Conservation (phyloP, 2,329 filamentous ascomycete genomes). For the Orbilia ellipsospora region DNA sequence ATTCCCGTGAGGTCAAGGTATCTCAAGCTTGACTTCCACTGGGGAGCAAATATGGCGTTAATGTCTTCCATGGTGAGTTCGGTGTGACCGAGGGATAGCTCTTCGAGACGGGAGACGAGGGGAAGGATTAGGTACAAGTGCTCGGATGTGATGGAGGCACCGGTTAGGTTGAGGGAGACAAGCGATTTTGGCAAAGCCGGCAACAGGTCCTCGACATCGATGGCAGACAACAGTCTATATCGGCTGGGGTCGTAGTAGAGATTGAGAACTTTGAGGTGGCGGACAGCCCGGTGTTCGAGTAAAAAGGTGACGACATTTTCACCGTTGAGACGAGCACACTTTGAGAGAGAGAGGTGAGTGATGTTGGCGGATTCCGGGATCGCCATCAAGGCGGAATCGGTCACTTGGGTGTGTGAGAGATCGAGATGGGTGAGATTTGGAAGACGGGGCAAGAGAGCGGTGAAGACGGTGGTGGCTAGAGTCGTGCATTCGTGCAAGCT, state of each 20-base stretch:
- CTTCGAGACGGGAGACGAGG: conserved; percentile 78
- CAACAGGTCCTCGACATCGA: conserved; percentile 74
- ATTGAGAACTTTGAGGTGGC: conserved; percentile 76
- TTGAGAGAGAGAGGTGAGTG: conserved; percentile 81
- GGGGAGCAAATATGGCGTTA: conserved; percentile 71
- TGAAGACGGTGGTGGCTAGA: conserved; percentile 74
- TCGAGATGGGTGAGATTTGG: conserved; percentile 79
- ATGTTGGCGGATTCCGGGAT: conserved; percentile 78
- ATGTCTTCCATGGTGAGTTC: conserved; percentile 74
- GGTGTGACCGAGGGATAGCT: conserved; percentile 76
- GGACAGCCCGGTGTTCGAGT: conserved; percentile 75
- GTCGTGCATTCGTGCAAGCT: conserved; percentile 83
- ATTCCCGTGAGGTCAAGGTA: conserved; percentile 83
- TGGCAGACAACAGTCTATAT: conserved; percentile 75
- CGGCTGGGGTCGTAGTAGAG: conserved; percentile 77
- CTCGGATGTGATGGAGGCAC: conserved; percentile 74
- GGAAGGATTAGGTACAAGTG: conserved; percentile 74
- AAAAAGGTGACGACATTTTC: conserved; percentile 76
- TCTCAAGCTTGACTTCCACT: conserved; percentile 67
- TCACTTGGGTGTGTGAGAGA: conserved; percentile 80
- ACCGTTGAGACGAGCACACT: conserved; percentile 77
- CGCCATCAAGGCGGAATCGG: conserved; percentile 74
- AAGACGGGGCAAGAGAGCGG: conserved; percentile 77
- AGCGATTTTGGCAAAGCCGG: conserved; percentile 74
- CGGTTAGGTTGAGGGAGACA: conserved; percentile 79